A percentile compares a stretch with the other conserved stretches of the same genome.
phyloP scores from a whole-genome alignment of 306 rosid genomes.

The Vigna hirtella region DNA sequence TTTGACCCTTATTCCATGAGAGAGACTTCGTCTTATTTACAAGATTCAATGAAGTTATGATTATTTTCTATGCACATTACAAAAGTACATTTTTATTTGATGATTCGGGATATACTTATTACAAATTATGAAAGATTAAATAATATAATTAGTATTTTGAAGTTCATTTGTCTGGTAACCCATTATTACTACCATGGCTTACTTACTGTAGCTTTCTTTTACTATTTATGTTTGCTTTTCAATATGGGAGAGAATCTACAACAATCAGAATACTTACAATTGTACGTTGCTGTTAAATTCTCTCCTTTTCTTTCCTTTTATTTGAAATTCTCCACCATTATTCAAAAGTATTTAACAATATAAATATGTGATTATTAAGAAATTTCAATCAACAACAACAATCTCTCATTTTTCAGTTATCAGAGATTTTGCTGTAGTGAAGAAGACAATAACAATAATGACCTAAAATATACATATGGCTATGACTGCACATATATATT shows the following conservation, averaged over 20 bases:
- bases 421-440: not conserved
- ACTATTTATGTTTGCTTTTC: not conserved
- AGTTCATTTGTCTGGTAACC: not conserved
- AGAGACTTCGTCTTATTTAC: conserved; percentile 29
- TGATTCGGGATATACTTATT: not conserved
- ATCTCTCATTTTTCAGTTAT: not conserved
- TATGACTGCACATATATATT: not conserved
- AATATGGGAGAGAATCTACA: not conserved
- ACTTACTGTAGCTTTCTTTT: not conserved
- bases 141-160: not conserved
- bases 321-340: not conserved
- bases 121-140: not conserved
- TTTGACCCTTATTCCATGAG: conserved; percentile 42
- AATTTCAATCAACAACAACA: not conserved
- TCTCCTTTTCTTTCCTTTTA: not conserved
- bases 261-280: not conserved
- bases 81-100: conserved; percentile 1
- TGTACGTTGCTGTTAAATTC: not conserved
- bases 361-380: not conserved
- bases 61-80: conserved; percentile 19
- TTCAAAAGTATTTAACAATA: not conserved
- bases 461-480: not conserved
- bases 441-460: conserved; percentile 9
- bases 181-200: not conserved
- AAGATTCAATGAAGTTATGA: conserved; percentile 41